Conservation (phyloP, 2,329 filamentous ascomycete species). For the Colletotrichum costaricense region DNA sequence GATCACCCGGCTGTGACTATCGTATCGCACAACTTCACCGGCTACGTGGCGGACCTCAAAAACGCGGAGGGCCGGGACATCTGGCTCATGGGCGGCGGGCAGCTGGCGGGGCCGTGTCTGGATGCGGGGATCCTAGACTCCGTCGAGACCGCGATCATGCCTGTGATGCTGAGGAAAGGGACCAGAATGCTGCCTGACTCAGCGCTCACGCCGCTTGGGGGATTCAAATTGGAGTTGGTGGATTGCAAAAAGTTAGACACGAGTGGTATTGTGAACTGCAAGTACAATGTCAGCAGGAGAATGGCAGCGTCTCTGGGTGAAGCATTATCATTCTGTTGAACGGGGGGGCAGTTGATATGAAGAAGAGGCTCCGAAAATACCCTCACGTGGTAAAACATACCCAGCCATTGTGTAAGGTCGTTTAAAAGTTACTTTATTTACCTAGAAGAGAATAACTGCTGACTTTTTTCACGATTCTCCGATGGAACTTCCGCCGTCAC, state of each 20-base stretch:
- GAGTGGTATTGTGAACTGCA: conserved; percentile 40
- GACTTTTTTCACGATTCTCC: too few relatives aligned
- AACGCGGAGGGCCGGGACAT: conserved; percentile 40
- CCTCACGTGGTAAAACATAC: too few relatives aligned
- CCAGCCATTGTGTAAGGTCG: too few relatives aligned
- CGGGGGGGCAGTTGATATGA: too few relatives aligned
- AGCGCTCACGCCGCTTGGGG: neutral
- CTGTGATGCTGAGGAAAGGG: conserved; percentile 40
- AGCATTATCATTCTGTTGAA: conserved; percentile 1
- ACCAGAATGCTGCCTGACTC: conserved; percentile 39
- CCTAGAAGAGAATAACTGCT: too few relatives aligned
- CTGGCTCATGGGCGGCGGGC: conserved; percentile 51
- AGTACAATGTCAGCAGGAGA: conserved; percentile 18
- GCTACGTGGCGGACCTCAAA: conserved; percentile 39
- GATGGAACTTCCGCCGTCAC: too few relatives aligned
- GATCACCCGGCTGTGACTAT: conserved; percentile 42
- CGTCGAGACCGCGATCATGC: conserved; percentile 45
- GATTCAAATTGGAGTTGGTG: conserved; percentile 29
- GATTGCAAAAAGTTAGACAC: conserved; percentile 28
- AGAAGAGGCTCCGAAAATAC: too few relatives aligned
- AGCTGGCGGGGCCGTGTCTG: conserved; percentile 43
- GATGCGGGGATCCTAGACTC: conserved; percentile 44
- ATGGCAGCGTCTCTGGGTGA: conserved; percentile 25
- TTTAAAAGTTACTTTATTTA: too few relatives aligned
- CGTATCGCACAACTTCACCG: conserved; percentile 36